Percentiles rank a stretch among this genome's conserved stretches.
Conservation (phyloP, 2,329 filamentous ascomycete species). For the Arachnopeziza araneosa region DNA sequence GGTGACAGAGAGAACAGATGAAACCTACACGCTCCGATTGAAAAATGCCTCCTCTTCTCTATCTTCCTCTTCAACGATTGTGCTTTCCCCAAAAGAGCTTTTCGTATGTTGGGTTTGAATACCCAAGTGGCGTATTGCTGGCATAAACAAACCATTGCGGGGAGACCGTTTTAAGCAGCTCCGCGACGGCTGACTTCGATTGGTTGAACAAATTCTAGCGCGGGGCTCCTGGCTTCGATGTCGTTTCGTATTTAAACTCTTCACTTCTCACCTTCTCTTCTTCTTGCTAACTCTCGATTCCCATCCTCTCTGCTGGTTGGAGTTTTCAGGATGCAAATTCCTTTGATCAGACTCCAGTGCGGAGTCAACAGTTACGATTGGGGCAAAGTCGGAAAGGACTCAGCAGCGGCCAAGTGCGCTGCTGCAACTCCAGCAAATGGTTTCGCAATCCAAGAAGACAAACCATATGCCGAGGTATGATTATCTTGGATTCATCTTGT, state of each 20-base stretch:
- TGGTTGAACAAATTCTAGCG: background rate
- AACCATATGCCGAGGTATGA: constrained; percentile 85
- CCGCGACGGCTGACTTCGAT: background rate
- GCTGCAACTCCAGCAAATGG: constrained; percentile 72
- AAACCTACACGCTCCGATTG: too few species aligned
- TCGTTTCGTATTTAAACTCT: background rate
- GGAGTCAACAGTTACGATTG: constrained; percentile 99
- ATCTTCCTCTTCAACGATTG: too few species aligned
- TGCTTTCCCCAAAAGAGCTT: background rate
- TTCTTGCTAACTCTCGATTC: background rate
- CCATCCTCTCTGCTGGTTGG: background rate
- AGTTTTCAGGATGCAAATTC: constrained; percentile 44
- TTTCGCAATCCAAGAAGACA: constrained; percentile 75
- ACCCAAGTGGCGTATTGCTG: background rate
- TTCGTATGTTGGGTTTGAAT: background rate
- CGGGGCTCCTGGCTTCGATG: background rate
- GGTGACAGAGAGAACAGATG: too few species aligned
- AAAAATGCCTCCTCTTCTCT: too few species aligned
- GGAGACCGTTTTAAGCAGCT: background rate
- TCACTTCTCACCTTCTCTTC: background rate
- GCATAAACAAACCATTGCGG: background rate
- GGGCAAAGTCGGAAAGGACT: constrained; percentile 87
- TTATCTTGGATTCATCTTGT: background rate
- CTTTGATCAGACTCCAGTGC: constrained; percentile 78
- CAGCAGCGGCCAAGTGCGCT: constrained; percentile 84